Base-by-base conservation (phyloP, 495 filamentous ascomycete species). In the Lepraria neglecta region DNA sequence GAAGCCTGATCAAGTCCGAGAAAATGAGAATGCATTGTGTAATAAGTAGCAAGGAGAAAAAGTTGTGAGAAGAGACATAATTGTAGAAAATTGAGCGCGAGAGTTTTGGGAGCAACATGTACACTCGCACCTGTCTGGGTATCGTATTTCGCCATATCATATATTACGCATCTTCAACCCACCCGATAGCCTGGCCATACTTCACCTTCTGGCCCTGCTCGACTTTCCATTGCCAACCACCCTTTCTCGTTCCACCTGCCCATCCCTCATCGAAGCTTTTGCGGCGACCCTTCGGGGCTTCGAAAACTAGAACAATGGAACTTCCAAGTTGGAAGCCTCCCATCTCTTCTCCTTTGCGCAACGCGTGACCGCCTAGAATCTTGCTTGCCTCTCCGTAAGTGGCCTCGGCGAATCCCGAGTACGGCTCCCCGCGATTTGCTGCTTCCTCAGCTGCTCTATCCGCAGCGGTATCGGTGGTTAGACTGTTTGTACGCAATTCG, bases 281-380 rank as follows among this genome's bases (percentile, higher is more conserved):
- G 40, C 81, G 71, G 44, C 73, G 73, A 7, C 83, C 82, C 63
- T 84, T 84, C 0, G 94, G 94, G 43, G 92, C 94, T 73, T 99
- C 94, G 75, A 99, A 99, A 5, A 97, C 92, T 38, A 99, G 77
- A 42, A 99, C 94, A 61, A 99, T 87, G 0, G 92, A 92, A 70
- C 92, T 97, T 27, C 94, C 94, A 24, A 99, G 79, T 76, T 94
- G 91, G 74, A 99, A 99, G 0, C 94, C 94, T 28, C 94, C 94
- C 90, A 99, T 97, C 73, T 99, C 95, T 64, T 95, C 92, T 28
- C 94, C 94, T 44, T 90, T 81, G 51, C 84, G 79, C 61, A 97
- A 73, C 11, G 94, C 86, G 71, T 97, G 84, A 12, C 94, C 94
- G 28, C 84, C 82, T 3, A 99, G 79, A 2, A 95, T 80, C 12